Conservation (phyloP, 305 asterid genomes). For the Ruellia speciosa region DNA sequence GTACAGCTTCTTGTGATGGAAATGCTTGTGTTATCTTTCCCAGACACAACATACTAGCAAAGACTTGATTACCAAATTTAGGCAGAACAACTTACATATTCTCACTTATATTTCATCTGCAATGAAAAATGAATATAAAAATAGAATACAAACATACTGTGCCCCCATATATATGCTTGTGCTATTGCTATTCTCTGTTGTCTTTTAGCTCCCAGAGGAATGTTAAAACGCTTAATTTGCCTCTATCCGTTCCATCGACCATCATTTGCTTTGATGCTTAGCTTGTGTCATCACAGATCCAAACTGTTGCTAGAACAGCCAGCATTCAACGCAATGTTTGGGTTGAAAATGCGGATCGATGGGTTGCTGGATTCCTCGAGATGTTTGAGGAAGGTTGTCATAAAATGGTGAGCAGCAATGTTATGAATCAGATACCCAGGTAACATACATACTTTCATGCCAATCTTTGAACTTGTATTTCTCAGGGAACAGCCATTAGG, state of each 20-base stretch:
- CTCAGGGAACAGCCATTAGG: conserved; percentile 69
- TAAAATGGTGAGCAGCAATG: conserved; percentile 39
- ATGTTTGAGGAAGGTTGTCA: conserved; percentile 71
- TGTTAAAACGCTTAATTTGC: too few species aligned
- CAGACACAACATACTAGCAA: too few species aligned
- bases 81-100: background rate
- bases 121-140: conserved; percentile 4
- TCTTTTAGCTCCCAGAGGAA: background rate
- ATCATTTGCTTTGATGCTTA: too few species aligned
- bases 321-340: conserved; percentile 44
- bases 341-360: conserved; percentile 65
- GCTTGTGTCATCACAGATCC: conserved; percentile 33
- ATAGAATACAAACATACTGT: background rate
- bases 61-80: conserved; percentile 4
- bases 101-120: background rate
- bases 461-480: conserved; percentile 3
- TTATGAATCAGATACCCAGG: background rate
- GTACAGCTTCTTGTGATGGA: conserved; percentile 25
- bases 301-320: conserved; percentile 60
- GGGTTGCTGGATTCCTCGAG: conserved; percentile 71
- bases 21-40: background rate
- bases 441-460: background rate
- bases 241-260: too few species aligned
- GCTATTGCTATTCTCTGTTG: background rate
- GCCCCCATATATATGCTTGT: background rate